phyloP scores from a whole-genome alignment of 257 asterid genomes.

The Catharanthus roseus region DNA sequence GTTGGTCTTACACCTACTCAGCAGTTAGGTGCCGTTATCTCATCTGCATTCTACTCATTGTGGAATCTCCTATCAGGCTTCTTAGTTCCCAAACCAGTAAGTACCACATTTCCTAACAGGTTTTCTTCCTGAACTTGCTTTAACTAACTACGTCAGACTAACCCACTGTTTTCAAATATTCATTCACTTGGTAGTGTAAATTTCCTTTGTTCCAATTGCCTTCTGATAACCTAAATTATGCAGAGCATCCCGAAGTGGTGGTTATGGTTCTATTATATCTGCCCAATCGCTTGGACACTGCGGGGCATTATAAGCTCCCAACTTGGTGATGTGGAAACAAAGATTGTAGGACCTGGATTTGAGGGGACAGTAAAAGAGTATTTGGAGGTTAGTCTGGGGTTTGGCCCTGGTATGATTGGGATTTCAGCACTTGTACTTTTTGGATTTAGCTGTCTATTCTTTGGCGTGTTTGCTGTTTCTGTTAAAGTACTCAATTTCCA shows the following conservation, averaged over 20 bases:
- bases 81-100: slow-evolving; percentile 57
- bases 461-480: slow-evolving; percentile 51
- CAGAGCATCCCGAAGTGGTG: slow-evolving; percentile 85
- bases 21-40: slow-evolving; percentile 45
- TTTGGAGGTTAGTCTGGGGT: slow-evolving; percentile 45
- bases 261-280: slow-evolving; percentile 86
- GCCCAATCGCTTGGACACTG: slow-evolving; percentile 74
- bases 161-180: background rate
- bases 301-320: slow-evolving; percentile 78
- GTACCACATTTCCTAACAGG: slow-evolving; percentile 9
- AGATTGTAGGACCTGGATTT: slow-evolving; percentile 44
- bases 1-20: slow-evolving; percentile 61
- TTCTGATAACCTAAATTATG: background rate
- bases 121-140: background rate
- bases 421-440: slow-evolving; percentile 39
- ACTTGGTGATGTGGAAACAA: slow-evolving; percentile 68
- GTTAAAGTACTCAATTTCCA: slow-evolving; percentile 70
- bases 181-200: background rate
- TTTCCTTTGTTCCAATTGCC: background rate
- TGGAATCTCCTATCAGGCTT: slow-evolving; percentile 70
- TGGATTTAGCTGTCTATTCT: slow-evolving; percentile 49
- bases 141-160: background rate
- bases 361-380: slow-evolving; percentile 66
- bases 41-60: slow-evolving; percentile 52
- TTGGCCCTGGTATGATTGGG: slow-evolving; percentile 51